Base-by-base conservation (phyloP, 805 yeast genomes). In the Barnettozyma pratensis region DNA sequence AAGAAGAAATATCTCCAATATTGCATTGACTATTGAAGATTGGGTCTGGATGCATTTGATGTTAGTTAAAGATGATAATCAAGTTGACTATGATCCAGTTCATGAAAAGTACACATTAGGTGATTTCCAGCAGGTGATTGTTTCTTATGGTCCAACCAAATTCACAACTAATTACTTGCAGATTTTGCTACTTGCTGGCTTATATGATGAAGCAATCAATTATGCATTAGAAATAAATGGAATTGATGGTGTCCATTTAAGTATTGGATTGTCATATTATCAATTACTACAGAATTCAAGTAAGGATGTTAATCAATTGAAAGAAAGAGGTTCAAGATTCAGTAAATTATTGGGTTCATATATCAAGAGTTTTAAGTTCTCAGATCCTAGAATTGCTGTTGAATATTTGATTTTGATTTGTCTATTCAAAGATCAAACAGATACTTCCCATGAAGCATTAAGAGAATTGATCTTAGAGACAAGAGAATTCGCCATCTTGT, bases 1-100 rank as follows among this genome's bases (percentile, higher is more conserved):
- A 42, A 74, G 83, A 65, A 81, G 81, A 65, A 70, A 78, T 53
- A 69, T 91, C 57, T 81, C 95, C 36, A 71, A 78, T 37, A 79
- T 92, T 31, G 77, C 85, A 37, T 68, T 81, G 36, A 87, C 95
- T 50, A 79, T 91, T 42, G 98, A 92, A 66, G 98, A 92, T 68
- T 92, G 98, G 98, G 66, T 92, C 44, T 92, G 99, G 99, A 80
- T 87, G 62, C 97, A 94, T 66, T 74, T 94, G 48, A 76, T 81
- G 66, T 73, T 92, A 30, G 80, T 87, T 12, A 79, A 82, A 48
- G 92, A 87, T 58, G 76, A 71, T 41, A 62, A 56, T 37, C 68
- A 66, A 14, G 73, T 67, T 14, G 73, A 58, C 5, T 54, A 70
- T 30, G 79, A 73, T 44, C 78, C 85, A 35, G 69, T 81, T 9